Percentiles rank a stretch among this genome's conserved stretches.
These are phyloP conservation scores for Amanita exitialis DNA, from an alignment of 768 basidiomycete species.

Conservation along the genomic window DNA sequence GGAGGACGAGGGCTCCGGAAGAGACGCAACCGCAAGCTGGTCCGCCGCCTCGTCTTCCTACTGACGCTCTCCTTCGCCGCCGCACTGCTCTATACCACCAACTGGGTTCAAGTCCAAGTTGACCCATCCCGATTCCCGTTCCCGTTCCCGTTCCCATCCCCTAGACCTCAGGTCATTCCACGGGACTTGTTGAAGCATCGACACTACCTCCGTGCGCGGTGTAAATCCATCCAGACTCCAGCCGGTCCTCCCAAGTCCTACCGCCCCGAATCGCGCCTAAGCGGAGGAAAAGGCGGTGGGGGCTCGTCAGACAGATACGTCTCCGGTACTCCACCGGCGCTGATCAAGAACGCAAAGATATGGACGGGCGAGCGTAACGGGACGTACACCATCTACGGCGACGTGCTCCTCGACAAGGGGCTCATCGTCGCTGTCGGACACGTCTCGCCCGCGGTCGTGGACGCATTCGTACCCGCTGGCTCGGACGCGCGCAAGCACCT, in stretches of 20 bases:
- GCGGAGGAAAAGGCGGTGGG: not conserved
- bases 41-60: not conserved
- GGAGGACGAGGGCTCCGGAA: not conserved
- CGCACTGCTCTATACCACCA: not conserved
- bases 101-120: not conserved
- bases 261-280: conserved; percentile 6
- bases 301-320: conserved; percentile 44
- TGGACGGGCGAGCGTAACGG: conserved; percentile 68
- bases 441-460: conserved; percentile 13
- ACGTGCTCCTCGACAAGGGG: conserved; percentile 55
- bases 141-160: not conserved
- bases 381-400: conserved; percentile 43
- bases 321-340: conserved; percentile 38
- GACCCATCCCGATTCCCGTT: not conserved
- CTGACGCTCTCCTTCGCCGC: not conserved
- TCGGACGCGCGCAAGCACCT: conserved; percentile 11
- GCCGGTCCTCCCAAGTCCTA: conserved; percentile 1
- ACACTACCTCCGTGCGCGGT: not conserved
- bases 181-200: not conserved
- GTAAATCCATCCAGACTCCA: not conserved
- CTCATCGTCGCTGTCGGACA: conserved; percentile 47
- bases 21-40: not conserved
- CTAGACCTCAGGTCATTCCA: too few species aligned
- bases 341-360: conserved; percentile 61
- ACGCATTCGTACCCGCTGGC: not conserved